A percentile compares a stretch with the other conserved stretches of the same genome.
Conservation (phyloP, 345 rosid genomes). For the Rhodomyrtus tomentosa region DNA sequence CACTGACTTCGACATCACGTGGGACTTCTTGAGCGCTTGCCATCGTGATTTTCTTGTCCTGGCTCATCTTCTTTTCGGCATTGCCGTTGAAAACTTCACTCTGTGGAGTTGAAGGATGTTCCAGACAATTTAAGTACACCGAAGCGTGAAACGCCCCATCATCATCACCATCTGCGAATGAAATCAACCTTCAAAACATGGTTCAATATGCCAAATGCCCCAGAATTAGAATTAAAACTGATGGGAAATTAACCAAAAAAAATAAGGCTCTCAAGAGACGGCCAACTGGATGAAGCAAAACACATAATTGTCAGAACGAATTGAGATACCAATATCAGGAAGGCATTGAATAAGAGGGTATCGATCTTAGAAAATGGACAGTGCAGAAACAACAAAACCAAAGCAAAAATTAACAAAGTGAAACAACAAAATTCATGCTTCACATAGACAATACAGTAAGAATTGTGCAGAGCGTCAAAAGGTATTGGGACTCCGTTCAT, state of each 20-base stretch:
- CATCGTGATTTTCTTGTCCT: conserved; percentile 10
- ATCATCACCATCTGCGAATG: not conserved
- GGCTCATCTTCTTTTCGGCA: conserved; percentile 13
- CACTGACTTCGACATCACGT: conserved; percentile 2
- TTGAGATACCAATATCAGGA: not conserved
- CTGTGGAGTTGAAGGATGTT: not conserved
- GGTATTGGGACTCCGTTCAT: not conserved
- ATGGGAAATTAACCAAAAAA: not conserved
- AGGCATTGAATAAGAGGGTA: not conserved
- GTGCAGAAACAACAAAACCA: not conserved
- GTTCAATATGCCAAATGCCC: not conserved
- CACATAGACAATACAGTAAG: conserved; percentile 6
- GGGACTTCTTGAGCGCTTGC: conserved; percentile 8
- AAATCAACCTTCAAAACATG: not conserved
- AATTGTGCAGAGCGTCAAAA: not conserved
- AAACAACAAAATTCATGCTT: conserved; percentile 58
- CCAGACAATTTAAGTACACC: not conserved
- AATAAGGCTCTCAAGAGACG: not conserved
- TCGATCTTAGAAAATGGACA: not conserved
- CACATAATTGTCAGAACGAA: not conserved
- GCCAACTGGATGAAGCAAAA: not conserved
- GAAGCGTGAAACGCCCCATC: not conserved
- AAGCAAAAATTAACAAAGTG: not conserved
- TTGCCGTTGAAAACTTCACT: not conserved
- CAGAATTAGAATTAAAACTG: conserved; percentile 14